Percentiles rank a stretch among this genome's conserved stretches.
Conservation (phyloP, 176 grass and related monocot genomes). For the Phoenix dactylifera region DNA sequence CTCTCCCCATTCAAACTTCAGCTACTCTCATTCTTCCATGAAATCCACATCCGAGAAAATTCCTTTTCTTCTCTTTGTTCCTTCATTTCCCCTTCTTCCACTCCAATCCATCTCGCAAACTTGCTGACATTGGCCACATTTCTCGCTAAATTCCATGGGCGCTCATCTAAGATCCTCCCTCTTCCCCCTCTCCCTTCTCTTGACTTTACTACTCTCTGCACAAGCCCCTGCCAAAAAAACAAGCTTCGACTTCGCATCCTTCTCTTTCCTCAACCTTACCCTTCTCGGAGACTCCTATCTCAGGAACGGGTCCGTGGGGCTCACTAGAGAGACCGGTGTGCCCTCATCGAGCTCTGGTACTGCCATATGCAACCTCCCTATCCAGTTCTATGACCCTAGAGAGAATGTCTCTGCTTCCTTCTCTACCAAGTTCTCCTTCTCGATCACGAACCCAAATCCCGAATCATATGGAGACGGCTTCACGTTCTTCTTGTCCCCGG, state of each 20-base stretch:
- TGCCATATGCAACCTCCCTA: slow-evolving; percentile 54
- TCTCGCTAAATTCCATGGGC: too few relatives aligned
- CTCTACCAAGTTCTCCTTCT: slow-evolving; percentile 73
- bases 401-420: slow-evolving; percentile 36
- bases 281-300: slow-evolving; percentile 84
- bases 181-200: too few relatives aligned
- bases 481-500: slow-evolving; percentile 69
- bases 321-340: slow-evolving; percentile 65
- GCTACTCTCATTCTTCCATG: too few relatives aligned
- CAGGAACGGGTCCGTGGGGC: slow-evolving; percentile 55
- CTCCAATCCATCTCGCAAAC: too few relatives aligned
- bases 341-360: slow-evolving; percentile 71
- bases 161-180: too few relatives aligned
- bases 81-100: too few relatives aligned
- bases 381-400: slow-evolving; percentile 21
- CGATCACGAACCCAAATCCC: slow-evolving; percentile 38
- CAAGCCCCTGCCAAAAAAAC: neutral
- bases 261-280: slow-evolving; percentile 67
- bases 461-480: slow-evolving; percentile 56
- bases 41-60: too few relatives aligned
- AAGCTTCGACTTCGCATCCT: slow-evolving; percentile 57
- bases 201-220: too few relatives aligned
- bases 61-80: too few relatives aligned
- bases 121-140: too few relatives aligned
- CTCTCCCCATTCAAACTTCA: too few relatives aligned